Evolutionary conservation across 352 stramenopile species (phyloP).

Genomic region (Globisporangium parvum): DNA sequence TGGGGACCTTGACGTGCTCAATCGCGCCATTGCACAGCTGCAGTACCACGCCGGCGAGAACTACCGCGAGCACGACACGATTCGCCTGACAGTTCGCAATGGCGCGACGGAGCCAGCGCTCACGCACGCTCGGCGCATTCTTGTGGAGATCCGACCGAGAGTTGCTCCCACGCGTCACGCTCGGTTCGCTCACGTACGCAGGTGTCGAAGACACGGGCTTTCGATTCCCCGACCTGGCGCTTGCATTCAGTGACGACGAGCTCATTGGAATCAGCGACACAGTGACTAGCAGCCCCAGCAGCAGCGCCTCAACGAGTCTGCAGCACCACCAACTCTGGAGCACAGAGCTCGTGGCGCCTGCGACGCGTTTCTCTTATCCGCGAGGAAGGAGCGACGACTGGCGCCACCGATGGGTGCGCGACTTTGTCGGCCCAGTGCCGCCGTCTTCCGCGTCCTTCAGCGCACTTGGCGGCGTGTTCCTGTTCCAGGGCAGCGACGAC

Average conservation of each 20-base stretch:
- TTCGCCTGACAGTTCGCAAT: slow-evolving; percentile 18
- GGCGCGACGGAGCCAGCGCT: neutral
- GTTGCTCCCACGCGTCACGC: slow-evolving; percentile 22
- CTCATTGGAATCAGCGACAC: too few relatives aligned
- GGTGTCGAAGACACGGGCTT: slow-evolving; percentile 37
- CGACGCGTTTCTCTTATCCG: too few relatives aligned
- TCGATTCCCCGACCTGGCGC: slow-evolving; percentile 30
- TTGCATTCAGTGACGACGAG: slow-evolving; percentile 11
- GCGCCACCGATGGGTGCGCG: too few relatives aligned
- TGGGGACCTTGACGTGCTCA: slow-evolving; percentile 7
- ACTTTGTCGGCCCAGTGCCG: too few relatives aligned
- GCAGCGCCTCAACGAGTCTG: slow-evolving; percentile 19
- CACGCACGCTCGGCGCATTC: slow-evolving; percentile 18
- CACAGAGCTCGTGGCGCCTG: too few relatives aligned
- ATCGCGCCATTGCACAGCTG: slow-evolving; percentile 15
- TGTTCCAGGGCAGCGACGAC: too few relatives aligned
- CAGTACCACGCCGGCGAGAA: slow-evolving; percentile 14
- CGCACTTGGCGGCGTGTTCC: too few relatives aligned
- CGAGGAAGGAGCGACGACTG: too few relatives aligned
- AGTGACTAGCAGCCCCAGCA: neutral
- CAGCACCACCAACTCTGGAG: too few relatives aligned
- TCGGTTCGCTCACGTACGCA: slow-evolving; percentile 21
- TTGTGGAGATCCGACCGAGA: slow-evolving; percentile 20
- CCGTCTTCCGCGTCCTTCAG: too few relatives aligned
- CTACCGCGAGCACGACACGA: slow-evolving; percentile 14